Percentiles rank a stretch among this genome's conserved stretches.
These are phyloP conservation scores for Rhodosporidiobolus sp. DNA, from an alignment of 768 basidiomycete species.

Conservation along the genomic window DNA sequence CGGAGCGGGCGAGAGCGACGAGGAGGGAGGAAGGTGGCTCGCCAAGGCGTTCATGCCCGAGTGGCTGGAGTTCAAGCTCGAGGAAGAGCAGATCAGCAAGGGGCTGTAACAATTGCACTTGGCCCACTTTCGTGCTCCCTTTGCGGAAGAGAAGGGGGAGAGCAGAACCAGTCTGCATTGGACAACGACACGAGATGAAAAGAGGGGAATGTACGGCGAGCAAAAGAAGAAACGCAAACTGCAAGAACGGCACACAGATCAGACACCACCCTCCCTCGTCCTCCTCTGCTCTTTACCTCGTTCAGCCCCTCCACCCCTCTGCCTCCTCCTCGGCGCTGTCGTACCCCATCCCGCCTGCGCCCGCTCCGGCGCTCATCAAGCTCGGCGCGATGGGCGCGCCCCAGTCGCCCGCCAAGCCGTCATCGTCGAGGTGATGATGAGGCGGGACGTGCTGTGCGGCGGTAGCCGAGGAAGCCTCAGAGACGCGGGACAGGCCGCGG, in stretches of 20 bases:
- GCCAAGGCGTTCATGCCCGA: constrained; percentile 33
- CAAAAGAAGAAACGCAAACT: too few species aligned
- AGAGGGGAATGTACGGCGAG: too few species aligned
- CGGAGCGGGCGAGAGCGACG: constrained; percentile 25
- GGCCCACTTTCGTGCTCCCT: too few species aligned
- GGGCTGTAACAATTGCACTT: neutral
- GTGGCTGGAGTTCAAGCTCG: constrained; percentile 31
- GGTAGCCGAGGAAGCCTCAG: constrained; percentile 10
- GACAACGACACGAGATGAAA: too few species aligned
- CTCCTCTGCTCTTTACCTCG: too few species aligned
- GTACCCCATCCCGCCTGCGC: constrained; percentile 24
- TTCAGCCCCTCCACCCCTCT: too few species aligned
- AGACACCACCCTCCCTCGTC: too few species aligned
- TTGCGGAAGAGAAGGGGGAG: too few species aligned
- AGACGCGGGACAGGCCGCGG: constrained; percentile 14
- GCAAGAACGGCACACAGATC: too few species aligned
- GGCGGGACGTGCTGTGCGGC: too few species aligned
- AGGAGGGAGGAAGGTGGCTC: constrained; percentile 32
- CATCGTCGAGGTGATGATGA: neutral
- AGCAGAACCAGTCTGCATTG: too few species aligned
- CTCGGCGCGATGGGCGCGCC: constrained; percentile 19
- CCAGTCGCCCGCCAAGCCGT: constrained; percentile 40
- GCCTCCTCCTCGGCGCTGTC: constrained; percentile 23
- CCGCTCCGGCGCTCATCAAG: constrained; percentile 13
- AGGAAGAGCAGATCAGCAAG: constrained; percentile 28